A percentile compares a stretch with the other conserved stretches of the same genome.
These are phyloP conservation scores for Dunaliella sp. DNA, from an alignment of 139 green algal species.

Conservation along the genomic window DNA sequence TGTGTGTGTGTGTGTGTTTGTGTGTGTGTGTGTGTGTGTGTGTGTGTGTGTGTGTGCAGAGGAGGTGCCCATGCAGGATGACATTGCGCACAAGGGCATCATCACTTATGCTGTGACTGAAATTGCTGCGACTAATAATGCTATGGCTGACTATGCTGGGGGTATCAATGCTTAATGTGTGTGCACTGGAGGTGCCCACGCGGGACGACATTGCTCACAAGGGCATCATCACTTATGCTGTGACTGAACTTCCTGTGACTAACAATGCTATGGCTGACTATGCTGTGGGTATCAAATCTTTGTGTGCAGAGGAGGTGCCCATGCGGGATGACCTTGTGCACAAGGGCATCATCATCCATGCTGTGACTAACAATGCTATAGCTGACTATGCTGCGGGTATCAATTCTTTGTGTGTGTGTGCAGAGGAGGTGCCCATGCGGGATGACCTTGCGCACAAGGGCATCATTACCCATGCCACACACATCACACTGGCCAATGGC, in stretches of 20 bases:
- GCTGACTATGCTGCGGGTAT: no score
- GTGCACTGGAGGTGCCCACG: not conserved
- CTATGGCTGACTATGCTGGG: conserved; percentile 30
- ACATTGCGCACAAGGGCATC: not conserved
- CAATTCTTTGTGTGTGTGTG: not conserved
- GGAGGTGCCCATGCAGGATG: not conserved
- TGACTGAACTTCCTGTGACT: no score
- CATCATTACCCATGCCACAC: conserved; percentile 41
- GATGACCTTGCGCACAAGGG: conserved; percentile 35
- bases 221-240: conserved; percentile 37
- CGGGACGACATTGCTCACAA: conserved; percentile 29
- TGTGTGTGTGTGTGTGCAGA: not conserved
- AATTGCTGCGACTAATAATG: conserved; percentile 26
- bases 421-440: conserved; percentile 3
- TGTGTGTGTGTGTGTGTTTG: not conserved
- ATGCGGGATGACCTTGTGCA: conserved; percentile 22
- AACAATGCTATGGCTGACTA: conserved; percentile 22
- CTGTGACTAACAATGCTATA: conserved; percentile 28
- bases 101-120: not conserved
- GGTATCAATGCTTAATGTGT: not conserved
- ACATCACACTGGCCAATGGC: conserved; percentile 31
- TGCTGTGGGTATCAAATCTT: no score
- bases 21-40: not conserved
- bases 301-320: not conserved
- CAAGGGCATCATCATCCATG: conserved; percentile 46